Conservation (phyloP, 2,329 filamentous ascomycete species). For the Pseudocercospora pini-densiflorae region DNA sequence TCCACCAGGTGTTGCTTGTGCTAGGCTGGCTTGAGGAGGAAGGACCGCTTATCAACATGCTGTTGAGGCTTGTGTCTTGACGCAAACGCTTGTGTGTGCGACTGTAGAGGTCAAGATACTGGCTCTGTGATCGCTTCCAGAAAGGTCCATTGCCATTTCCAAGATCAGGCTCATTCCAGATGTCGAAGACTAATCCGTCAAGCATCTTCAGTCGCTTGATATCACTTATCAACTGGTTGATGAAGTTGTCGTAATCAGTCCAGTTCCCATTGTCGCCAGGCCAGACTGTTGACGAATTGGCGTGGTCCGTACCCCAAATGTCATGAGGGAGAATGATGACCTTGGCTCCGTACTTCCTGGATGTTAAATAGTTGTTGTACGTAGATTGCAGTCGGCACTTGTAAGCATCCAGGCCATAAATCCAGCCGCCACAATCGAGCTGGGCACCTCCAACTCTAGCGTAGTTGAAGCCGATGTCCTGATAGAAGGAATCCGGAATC, state of each 20-base stretch:
- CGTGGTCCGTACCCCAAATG: conserved; percentile 35
- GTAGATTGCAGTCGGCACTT: conserved; percentile 49
- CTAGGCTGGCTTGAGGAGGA: conserved; percentile 42
- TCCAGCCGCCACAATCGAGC: conserved; percentile 45
- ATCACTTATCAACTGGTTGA: conserved; percentile 45
- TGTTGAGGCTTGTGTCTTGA: conserved; percentile 31
- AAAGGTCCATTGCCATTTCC: conserved; percentile 35
- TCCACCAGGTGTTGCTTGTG: conserved; percentile 48
- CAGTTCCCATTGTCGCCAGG: conserved; percentile 59
- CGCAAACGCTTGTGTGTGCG: conserved; percentile 46
- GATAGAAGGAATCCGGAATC: conserved; percentile 47
- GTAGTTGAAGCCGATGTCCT: conserved; percentile 48
- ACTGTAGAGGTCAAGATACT: conserved; percentile 49
- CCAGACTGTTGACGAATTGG: conserved; percentile 45
- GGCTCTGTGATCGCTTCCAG: conserved; percentile 43
- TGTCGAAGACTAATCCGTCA: conserved; percentile 50
- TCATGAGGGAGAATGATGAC: conserved; percentile 33
- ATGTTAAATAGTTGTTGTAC: conserved; percentile 51
- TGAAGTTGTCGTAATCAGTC: conserved; percentile 50
- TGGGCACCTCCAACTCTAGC: conserved; percentile 50
- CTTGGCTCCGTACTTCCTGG: conserved; percentile 39
- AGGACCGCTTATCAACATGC: conserved; percentile 45
- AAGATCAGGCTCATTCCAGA: conserved; percentile 60
- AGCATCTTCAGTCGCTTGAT: conserved; percentile 45
- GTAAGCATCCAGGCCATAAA: conserved; percentile 39